Conservation (phyloP, 306 rosid species). For the Trichosanthes truncata region DNA sequence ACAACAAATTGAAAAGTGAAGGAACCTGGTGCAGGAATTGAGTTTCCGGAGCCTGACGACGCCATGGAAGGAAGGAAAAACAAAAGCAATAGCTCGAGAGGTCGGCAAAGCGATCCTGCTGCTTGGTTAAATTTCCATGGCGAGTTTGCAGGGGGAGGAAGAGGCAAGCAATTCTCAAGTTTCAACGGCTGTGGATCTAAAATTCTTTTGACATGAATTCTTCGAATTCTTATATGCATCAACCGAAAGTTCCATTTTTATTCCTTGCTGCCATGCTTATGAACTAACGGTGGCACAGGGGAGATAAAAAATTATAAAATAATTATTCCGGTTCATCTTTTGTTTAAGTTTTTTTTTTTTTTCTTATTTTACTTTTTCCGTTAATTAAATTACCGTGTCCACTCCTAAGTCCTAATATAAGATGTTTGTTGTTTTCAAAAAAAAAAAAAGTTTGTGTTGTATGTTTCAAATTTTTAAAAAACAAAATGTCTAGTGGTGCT, state of each 20-base stretch:
- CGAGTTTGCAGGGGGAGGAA: background rate
- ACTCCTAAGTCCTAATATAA: no score
- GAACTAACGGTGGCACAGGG: background rate
- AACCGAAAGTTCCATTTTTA: background rate
- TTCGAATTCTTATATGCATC: background rate
- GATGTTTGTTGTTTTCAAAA: no score
- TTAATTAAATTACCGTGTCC: no score
- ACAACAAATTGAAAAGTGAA: background rate
- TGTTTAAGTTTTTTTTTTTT: no score
- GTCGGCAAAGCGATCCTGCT: background rate
- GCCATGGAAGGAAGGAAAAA: constrained; percentile 40
- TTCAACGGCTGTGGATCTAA: constrained; percentile 1
- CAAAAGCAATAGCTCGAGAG: background rate
- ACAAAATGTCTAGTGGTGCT: no score
- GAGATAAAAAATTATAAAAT: background rate
- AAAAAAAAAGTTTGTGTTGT: no score
- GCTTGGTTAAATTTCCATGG: background rate
- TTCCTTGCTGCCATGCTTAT: background rate
- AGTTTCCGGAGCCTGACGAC: constrained; percentile 33
- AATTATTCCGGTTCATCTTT: no score
- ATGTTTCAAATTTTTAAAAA: no score
- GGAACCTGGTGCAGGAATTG: constrained; percentile 70
- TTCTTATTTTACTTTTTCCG: no score
- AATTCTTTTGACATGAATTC: background rate
- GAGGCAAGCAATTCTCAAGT: background rate